Conservation (phyloP, 768 basidiomycete species). For the Psilocybe subaeruginosa region DNA sequence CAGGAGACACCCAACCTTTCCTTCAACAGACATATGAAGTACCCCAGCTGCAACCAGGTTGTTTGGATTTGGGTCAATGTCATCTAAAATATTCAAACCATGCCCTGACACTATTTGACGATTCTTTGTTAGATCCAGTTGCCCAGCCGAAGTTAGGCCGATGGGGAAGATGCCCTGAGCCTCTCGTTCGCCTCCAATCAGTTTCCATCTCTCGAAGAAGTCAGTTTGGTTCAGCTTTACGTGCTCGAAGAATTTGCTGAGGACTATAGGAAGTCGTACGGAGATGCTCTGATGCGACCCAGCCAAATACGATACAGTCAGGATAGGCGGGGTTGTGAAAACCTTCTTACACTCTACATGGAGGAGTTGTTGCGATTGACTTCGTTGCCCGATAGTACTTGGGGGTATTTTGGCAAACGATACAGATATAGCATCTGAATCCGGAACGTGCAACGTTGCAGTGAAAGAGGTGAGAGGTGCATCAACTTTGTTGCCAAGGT, state of each 20-base stretch:
- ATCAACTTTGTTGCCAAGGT: slow-evolving; percentile 94
- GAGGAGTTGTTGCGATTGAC: slow-evolving; percentile 91
- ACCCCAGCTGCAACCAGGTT: slow-evolving; percentile 97
- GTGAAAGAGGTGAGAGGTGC: slow-evolving; percentile 92
- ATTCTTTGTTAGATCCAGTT: slow-evolving; percentile 76
- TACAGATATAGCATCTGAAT: slow-evolving; percentile 76
- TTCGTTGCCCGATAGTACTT: slow-evolving; percentile 75
- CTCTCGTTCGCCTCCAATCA: slow-evolving; percentile 97
- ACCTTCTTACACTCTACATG: slow-evolving; percentile 94
- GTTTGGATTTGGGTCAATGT: slow-evolving; percentile 91
- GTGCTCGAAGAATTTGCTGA: slow-evolving; percentile 93
- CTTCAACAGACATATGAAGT: slow-evolving; percentile 85
- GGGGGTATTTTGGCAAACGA: slow-evolving; percentile 92
- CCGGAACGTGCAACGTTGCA: slow-evolving; percentile 72
- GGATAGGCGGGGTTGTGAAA: slow-evolving; percentile 76
- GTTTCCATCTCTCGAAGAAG: slow-evolving; percentile 98
- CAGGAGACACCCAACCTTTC: slow-evolving; percentile 94
- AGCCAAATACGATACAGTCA: slow-evolving; percentile 89
- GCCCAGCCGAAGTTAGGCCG: slow-evolving; percentile 61
- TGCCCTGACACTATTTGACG: slow-evolving; percentile 79
- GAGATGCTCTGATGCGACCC: slow-evolving; percentile 89
- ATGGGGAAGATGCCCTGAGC: slow-evolving; percentile 89
- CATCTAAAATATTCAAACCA: slow-evolving; percentile 74
- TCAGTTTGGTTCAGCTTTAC: slow-evolving; percentile 82
- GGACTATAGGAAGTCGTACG: slow-evolving; percentile 81